Evolutionary conservation across 2,329 filamentous ascomycete genomes (phyloP).

Genomic region (Colletotrichum echinochloae): DNA sequence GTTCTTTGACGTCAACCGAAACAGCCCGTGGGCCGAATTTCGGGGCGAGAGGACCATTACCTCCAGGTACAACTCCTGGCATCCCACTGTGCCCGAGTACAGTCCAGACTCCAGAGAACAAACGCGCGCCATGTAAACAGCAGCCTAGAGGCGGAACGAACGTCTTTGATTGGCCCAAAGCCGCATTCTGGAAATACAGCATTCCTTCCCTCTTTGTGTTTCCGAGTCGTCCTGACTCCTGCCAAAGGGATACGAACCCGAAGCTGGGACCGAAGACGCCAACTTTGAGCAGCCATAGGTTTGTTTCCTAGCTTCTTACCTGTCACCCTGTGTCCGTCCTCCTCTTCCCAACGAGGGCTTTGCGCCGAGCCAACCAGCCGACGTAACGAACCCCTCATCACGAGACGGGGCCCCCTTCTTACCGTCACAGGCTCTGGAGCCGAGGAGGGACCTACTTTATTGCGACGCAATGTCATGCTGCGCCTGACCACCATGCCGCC

Average conservation of each 20-base stretch:
- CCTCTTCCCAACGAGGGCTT: constrained; percentile 13
- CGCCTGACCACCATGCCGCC: constrained; percentile 9
- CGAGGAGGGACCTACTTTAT: constrained; percentile 32
- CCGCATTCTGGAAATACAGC: constrained; percentile 2
- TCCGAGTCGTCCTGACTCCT: not conserved
- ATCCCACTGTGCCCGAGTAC: no score
- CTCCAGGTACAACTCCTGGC: no score
- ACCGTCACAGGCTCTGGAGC: constrained; percentile 25
- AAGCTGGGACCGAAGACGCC: constrained; percentile 29
- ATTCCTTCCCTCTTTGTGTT: not conserved
- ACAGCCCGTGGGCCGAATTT: constrained; percentile 33
- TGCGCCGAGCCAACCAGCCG: constrained; percentile 38
- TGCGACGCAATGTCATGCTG: constrained; percentile 37
- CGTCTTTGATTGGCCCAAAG: constrained; percentile 8
- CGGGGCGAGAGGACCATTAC: not conserved
- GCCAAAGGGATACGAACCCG: constrained; percentile 17
- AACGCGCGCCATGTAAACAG: constrained; percentile 12
- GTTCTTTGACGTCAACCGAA: constrained; percentile 18
- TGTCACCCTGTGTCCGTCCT: no score
- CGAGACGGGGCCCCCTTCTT: not conserved
- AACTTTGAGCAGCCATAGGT: no score
- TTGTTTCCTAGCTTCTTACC: no score
- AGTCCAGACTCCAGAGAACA: not conserved
- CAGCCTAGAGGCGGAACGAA: not conserved
- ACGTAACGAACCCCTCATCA: constrained; percentile 19